A percentile compares a stretch with the other conserved stretches of the same genome.
phyloP scores from a whole-genome alignment of 1,284 basidiomycete genomes.

The Rugosomyces carneus region DNA sequence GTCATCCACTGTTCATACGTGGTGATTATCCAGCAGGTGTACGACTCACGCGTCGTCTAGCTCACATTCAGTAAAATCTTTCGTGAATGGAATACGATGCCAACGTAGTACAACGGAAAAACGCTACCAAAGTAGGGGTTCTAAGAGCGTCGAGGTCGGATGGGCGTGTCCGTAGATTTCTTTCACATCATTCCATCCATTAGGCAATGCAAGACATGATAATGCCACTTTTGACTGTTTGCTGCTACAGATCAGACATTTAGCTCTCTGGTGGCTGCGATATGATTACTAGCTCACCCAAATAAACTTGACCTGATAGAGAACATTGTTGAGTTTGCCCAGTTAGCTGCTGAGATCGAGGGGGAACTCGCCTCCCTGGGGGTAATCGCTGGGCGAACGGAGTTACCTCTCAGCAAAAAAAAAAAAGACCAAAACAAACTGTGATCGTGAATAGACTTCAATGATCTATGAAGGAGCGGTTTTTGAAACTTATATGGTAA shows the following conservation, averaged over 20 bases:
- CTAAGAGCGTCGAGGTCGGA: constrained; percentile 9
- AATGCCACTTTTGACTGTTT: constrained; percentile 19
- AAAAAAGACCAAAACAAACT: background rate
- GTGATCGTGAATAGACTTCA: background rate
- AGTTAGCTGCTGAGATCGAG: background rate
- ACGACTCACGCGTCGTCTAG: background rate
- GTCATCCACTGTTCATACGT: background rate
- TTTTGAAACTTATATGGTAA: too few species aligned
- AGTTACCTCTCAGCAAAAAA: background rate
- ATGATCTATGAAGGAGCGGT: too few species aligned
- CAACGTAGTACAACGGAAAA: constrained; percentile 17
- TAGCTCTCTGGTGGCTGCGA: background rate
- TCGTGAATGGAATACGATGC: background rate
- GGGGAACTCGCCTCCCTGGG: constrained; percentile 19
- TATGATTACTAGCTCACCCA: constrained; percentile 16
- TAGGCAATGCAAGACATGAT: background rate
- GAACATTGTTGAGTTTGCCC: background rate
- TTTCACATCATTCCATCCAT: background rate
- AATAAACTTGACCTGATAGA: constrained; percentile 21
- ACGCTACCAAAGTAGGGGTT: constrained; percentile 24
- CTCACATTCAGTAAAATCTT: background rate
- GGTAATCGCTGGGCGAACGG: constrained; percentile 20
- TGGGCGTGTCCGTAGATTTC: background rate
- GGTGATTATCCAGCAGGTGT: background rate
- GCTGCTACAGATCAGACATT: constrained; percentile 13